A percentile compares a stretch with the other conserved stretches of the same genome.
These are phyloP conservation scores for Phyllosticta capitalensis DNA, from an alignment of 2,329 filamentous ascomycete species.

Conservation along the genomic window DNA sequence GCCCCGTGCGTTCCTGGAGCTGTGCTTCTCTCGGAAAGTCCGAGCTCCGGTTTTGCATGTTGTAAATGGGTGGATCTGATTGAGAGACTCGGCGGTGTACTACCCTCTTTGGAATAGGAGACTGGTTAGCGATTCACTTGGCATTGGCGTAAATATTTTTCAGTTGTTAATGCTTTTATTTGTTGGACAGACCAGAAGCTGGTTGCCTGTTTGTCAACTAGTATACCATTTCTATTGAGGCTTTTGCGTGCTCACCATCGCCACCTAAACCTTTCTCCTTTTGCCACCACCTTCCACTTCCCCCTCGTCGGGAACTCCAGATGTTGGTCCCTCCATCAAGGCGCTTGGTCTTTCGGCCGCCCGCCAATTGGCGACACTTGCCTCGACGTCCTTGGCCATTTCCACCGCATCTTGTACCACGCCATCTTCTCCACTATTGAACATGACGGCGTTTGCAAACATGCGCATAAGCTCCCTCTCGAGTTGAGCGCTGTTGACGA, in stretches of 20 bases:
- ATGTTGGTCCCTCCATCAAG: background rate
- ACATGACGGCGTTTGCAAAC: conserved; percentile 98
- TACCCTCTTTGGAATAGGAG: background rate
- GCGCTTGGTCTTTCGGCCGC: conserved; percentile 49
- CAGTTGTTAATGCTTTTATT: background rate
- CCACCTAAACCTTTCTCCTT: conserved; percentile 1
- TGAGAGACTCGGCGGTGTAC: background rate
- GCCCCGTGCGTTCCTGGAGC: background rate
- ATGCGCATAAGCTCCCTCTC: conserved; percentile 92
- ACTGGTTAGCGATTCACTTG: background rate
- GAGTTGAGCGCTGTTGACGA: conserved; percentile 86
- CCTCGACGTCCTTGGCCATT: conserved; percentile 84
- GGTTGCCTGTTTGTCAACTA: background rate
- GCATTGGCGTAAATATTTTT: background rate
- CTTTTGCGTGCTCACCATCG: background rate
- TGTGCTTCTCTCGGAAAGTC: background rate
- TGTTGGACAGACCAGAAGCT: background rate
- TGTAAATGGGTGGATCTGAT: background rate
- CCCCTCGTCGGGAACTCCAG: conserved; percentile 19
- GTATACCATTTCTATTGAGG: background rate
- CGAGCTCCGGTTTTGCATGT: background rate
- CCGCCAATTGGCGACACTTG: conserved; percentile 64
- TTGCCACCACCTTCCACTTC: conserved; percentile 3
- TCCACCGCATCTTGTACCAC: conserved; percentile 79
- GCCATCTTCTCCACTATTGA: conserved; percentile 84